Evolutionary conservation across 768 basidiomycete species (phyloP).

Genomic region (Lepiota subincarnata): DNA sequence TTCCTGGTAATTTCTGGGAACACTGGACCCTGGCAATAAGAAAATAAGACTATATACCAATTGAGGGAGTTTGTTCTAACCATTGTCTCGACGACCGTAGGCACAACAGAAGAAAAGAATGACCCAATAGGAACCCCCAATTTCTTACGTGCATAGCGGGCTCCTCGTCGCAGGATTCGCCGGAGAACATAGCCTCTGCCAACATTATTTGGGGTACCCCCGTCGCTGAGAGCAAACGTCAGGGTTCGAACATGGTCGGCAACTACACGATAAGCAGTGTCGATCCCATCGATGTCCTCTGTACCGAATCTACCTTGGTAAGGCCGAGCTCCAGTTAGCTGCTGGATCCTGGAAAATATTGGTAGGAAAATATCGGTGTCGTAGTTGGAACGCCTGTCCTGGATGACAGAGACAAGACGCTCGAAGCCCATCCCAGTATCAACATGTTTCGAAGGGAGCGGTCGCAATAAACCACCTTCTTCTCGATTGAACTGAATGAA

Average conservation of each 20-base stretch:
- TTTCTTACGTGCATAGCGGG: slow-evolving; percentile 95
- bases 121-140: slow-evolving; percentile 87
- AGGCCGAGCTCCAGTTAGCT: slow-evolving; percentile 81
- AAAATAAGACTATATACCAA: background rate
- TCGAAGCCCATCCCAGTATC: slow-evolving; percentile 99
- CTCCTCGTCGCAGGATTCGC: slow-evolving; percentile 88
- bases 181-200: slow-evolving; percentile 97
- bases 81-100: slow-evolving; percentile 86
- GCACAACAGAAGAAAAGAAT: slow-evolving; percentile 92
- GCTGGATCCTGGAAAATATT: slow-evolving; percentile 82
- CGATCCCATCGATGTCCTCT: slow-evolving; percentile 94
- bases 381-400: slow-evolving; percentile 92
- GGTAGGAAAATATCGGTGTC: slow-evolving; percentile 95
- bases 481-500: slow-evolving; percentile 99
- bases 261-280: slow-evolving; percentile 95
- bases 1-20: slow-evolving; percentile 93
- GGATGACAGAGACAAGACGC: slow-evolving; percentile 90
- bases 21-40: slow-evolving; percentile 56
- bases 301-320: slow-evolving; percentile 90
- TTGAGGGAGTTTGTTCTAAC: slow-evolving; percentile 36
- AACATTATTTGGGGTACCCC: slow-evolving; percentile 93
- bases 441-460: slow-evolving; percentile 89
- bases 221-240: slow-evolving; percentile 94
- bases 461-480: slow-evolving; percentile 71
- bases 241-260: slow-evolving; percentile 96